Evolutionary conservation across 225 moss, liverwort and hornwort genomes (phyloP), one percentile per base, ranked within the genome.

Genomic region (Polytrichum commune): DNA sequence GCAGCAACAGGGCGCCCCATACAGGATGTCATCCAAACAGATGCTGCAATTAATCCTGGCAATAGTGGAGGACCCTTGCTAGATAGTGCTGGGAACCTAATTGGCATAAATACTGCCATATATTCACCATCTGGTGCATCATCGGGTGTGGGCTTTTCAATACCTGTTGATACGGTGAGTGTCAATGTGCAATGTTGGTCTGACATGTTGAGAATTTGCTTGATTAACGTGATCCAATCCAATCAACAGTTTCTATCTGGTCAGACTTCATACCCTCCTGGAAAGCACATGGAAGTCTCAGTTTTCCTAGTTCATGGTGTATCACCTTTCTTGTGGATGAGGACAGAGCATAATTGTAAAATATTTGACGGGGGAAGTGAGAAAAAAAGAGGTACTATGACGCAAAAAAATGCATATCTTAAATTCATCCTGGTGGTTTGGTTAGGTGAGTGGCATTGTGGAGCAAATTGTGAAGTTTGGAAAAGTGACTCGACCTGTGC

Each of bases 1-100:
- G 92, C 97, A 70, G 97, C 97, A 70, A 98, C 98, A 32, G 98
- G 98, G 63, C 90, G 98, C 65, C 98, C 98, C 32, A 98, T 98
- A 71, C 98, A 98, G 80, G 98, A 98, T 74, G 95, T 98, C 26
- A 98, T 98, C 56, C 98, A 98, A 75, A 98, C 95, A 18, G 98
- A 98, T 81, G 98, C 98, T 75, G 98, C 98, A 46, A 98, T 98
- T 27, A 98, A 98, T 77, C 98, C 95, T 46, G 98, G 98, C 58
- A 98, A 98, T 69, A 98, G 98, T 79, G 98, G 98, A 67, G 98
- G 98, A 29, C 98, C 98, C 55, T 80, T 98, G 29, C 87, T 98
- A 28, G 98, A 98, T 72, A 98, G 98, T 79, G 64, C 84, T 63
- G 98, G 98, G 30, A 95, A 91, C 77, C 86, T 98, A 25, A 95